Conservation (phyloP, 129 eudicot genomes). For the Centaurea solstitialis region DNA sequence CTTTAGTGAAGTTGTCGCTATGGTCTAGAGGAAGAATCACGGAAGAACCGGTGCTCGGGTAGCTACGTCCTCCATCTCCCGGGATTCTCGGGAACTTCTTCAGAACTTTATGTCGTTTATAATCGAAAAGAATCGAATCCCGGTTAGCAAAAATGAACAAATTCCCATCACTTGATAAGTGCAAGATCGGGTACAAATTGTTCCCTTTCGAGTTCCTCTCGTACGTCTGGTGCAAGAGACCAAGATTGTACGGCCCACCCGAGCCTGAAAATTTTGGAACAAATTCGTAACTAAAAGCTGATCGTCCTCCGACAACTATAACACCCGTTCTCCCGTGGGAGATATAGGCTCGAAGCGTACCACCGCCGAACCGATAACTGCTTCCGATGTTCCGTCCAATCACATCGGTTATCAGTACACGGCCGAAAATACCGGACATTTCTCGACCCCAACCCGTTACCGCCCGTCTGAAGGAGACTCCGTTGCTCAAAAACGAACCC, state of each 20-base stretch:
- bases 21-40: conserved; percentile 63
- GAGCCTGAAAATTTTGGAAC: conserved; percentile 33
- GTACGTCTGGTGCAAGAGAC: conserved; percentile 46
- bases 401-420: conserved; percentile 47
- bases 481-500: conserved; percentile 59
- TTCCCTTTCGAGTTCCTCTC: conserved; percentile 51
- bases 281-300: conserved; percentile 52
- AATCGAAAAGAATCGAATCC: conserved; percentile 64
- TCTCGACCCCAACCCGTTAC: conserved; percentile 44
- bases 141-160: conserved; percentile 72
- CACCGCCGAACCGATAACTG: conserved; percentile 40
- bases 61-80: conserved; percentile 52
- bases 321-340: conserved; percentile 50
- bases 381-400: conserved; percentile 48
- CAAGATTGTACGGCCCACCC: conserved; percentile 37
- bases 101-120: conserved; percentile 34
- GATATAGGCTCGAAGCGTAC: conserved; percentile 57
- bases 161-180: conserved; percentile 58
- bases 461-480: conserved; percentile 59
- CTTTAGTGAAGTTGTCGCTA: conserved; percentile 40
- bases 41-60: conserved; percentile 71
- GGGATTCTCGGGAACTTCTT: conserved; percentile 58
- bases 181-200: conserved; percentile 69
- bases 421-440: conserved; percentile 44
- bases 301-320: conserved; percentile 63